These are phyloP conservation scores for Schizosaccharomyces versatilis DNA, from an alignment of 1,139 yeast species.

Conservation along the genomic window DNA sequence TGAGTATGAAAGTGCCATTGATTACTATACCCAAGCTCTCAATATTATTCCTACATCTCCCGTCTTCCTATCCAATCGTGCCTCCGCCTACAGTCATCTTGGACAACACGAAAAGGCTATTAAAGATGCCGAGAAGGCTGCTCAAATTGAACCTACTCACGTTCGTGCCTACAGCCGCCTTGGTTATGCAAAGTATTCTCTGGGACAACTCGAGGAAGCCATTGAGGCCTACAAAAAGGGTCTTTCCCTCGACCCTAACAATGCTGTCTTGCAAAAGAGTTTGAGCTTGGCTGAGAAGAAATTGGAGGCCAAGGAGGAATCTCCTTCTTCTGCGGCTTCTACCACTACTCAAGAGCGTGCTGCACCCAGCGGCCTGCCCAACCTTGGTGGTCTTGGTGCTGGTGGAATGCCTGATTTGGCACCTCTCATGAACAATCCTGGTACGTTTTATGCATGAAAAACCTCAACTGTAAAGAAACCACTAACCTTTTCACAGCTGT, in stretches of 20 bases:
- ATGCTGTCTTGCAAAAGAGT: constrained; percentile 83
- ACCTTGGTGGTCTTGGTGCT: constrained; percentile 11
- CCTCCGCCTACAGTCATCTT: constrained; percentile 80
- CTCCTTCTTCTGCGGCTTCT: constrained; percentile 16
- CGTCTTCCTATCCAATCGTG: constrained; percentile 77
- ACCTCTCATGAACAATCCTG: constrained; percentile 16
- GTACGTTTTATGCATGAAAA: constrained; percentile 30
- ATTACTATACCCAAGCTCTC: constrained; percentile 65
- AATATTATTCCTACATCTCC: constrained; percentile 48
- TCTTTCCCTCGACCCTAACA: constrained; percentile 66
- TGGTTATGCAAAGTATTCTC: constrained; percentile 79
- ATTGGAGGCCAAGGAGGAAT: constrained; percentile 40
- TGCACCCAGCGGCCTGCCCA: constrained; percentile 13
- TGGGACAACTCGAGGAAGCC: constrained; percentile 73
- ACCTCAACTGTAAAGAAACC: constrained; percentile 69
- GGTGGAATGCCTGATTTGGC: constrained; percentile 38
- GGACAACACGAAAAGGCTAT: constrained; percentile 59
- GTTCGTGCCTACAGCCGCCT: constrained; percentile 88
- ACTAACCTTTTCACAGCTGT: constrained; percentile 18
- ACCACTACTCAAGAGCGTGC: constrained; percentile 13
- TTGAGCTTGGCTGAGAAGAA: constrained; percentile 79
- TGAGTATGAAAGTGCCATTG: constrained; percentile 48
- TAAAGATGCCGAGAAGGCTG: constrained; percentile 63
- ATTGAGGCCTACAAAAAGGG: constrained; percentile 80
- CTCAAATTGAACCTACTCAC: constrained; percentile 52